Base-by-base conservation (phyloP, 1,139 yeast genomes). In the Debaryomycetaceae sp. region DNA sequence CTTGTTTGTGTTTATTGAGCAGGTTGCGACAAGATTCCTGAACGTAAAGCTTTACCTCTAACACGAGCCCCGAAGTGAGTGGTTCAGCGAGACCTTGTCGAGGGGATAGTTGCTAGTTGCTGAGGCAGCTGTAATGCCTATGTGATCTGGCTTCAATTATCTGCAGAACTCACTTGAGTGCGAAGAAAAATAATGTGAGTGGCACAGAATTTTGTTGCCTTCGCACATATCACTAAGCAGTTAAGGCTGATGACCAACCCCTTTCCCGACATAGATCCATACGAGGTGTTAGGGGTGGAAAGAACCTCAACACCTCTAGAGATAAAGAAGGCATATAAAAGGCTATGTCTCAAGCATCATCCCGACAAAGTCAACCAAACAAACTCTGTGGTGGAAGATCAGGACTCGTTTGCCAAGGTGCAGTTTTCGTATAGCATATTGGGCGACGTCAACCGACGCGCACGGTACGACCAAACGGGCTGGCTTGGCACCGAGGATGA, bases 391-490 rank as follows among this genome's bases (percentile, higher is more conserved):
- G 50, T 40, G 18, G 54, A 38, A 14, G 68, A 71, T 37, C 61
- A 59, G 36, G 60, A 54, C n/a, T 46, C 48, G 36, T 86, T 86
- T 51, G 83, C 86, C 38, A 60, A 71, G 43, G 68, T 86, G 18
- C 91, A 85, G 48, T 79, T 83, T 51, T 82, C 95, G 20, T 85
- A 83, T 51, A 65, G 81, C 30, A 68, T 86, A 2, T 59, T 86
- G 23, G 66, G 76, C 22, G 93, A 86, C 46, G 64, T 69, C 1
- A 52, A 53, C 29, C 70, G 72, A 40, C 61, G 86, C 24, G 63
- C 61, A 32, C 57, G 74, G 15, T 86, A 76, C 46, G 95, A 86
- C 46, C 50, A 54, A 15, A 80, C 89, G 0, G 95, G 95, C 1
- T 64, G 75, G 3, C 50, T 82, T 23, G 75, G 69, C 6, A 78